Base-by-base conservation (phyloP, 2,329 filamentous ascomycete species). In the Colletotrichum aenigma region DNA sequence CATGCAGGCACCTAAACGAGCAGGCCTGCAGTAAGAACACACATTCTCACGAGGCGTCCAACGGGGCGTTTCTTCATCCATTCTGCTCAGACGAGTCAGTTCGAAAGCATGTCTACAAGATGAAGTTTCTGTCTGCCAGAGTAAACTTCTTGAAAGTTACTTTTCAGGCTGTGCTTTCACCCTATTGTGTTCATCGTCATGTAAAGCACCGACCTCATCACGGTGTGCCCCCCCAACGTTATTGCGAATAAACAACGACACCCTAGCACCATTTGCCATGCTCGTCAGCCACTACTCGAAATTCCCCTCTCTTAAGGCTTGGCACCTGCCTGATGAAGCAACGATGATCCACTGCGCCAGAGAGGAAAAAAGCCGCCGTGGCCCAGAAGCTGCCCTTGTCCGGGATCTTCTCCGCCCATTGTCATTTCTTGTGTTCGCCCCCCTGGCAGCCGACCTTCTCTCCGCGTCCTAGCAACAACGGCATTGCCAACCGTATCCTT, bases 251-350 rank as follows among this genome's bases (percentile, higher is more conserved):
- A 70, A 70, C 68, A 65, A 65, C 36, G 28, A 28, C 32, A 61
- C 43, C 68, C 68, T 28, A 30, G 36, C 15, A 56, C 58, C 36
- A 6, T 52, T 60, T 26, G 64, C 5, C 38, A 55, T 73, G 16
- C 52, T 43, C 34, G 34, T 74, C 67, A 52, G 67, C 67, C 67
- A 66, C 72, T 38, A 62, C 32, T 62, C 30, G 28, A 30, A 70
- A 34, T 66, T 38, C 73, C 70, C 70, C 70, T 75, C 70, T 48
- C 8, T 9, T 64, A 36, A 75, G 64, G 64, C 73, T 75, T 75
- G 73, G 73, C 73, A 75, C 73, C 73, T 75, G 73, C 73, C 73
- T 34, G 56, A 73, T 75, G 34, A 32, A 65, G 73, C 70, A 75
- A 28, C 26, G 38, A 75, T 65, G 73, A 68, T 60, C 73, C 73